A percentile compares a stretch with the other conserved stretches of the same genome.
Conservation (phyloP, 768 basidiomycete genomes). For the Suillus subaureus region DNA sequence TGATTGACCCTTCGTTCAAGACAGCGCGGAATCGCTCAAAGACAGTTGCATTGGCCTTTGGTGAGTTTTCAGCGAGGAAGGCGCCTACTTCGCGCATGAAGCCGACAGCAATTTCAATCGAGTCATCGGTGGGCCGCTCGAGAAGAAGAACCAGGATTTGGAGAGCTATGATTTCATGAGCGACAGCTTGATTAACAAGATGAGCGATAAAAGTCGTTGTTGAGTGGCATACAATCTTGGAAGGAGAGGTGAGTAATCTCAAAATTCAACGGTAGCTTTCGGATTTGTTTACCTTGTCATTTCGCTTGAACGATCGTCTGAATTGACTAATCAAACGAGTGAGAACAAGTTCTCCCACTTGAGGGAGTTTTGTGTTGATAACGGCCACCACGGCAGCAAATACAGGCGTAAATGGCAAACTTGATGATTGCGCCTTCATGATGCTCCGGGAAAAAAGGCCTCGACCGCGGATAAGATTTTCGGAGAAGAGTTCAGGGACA, state of each 20-base stretch:
- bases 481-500: slow-evolving; percentile 87
- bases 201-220: slow-evolving; percentile 91
- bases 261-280: slow-evolving; percentile 5
- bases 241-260: background rate
- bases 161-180: slow-evolving; percentile 91
- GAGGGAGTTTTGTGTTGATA: slow-evolving; percentile 96
- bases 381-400: slow-evolving; percentile 94
- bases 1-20: slow-evolving; percentile 92
- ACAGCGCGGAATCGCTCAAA: slow-evolving; percentile 98
- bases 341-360: slow-evolving; percentile 91
- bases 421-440: slow-evolving; percentile 97
- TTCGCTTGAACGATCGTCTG: slow-evolving; percentile 90
- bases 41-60: slow-evolving; percentile 92
- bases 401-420: slow-evolving; percentile 96
- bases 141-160: slow-evolving; percentile 95
- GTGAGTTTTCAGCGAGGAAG: slow-evolving; percentile 89
- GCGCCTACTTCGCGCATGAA: slow-evolving; percentile 98
- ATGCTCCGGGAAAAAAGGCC: slow-evolving; percentile 92
- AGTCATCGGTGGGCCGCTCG: slow-evolving; percentile 95
- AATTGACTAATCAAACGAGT: slow-evolving; percentile 94
- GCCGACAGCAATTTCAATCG: slow-evolving; percentile 97
- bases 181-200: slow-evolving; percentile 91
- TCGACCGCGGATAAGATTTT: slow-evolving; percentile 92
- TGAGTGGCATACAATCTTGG: slow-evolving; percentile 88
- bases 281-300: slow-evolving; percentile 81